Conservation (phyloP, 495 filamentous ascomycete genomes). For the Penicillium paradoxum region DNA sequence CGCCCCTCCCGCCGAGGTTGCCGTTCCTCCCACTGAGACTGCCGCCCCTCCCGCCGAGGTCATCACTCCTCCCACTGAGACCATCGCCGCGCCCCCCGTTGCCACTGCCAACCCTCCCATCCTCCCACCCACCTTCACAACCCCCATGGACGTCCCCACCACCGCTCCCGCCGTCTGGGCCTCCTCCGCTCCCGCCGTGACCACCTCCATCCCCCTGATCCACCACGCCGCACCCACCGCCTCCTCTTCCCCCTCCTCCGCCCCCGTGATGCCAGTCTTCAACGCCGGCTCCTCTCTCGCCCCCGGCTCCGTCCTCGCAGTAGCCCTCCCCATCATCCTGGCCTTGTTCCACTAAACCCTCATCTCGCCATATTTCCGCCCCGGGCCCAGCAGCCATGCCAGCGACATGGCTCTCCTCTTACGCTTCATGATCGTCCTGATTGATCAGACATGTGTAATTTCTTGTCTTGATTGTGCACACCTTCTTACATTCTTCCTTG, state of each 20-base stretch:
- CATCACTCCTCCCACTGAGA: not conserved
- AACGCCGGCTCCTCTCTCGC: slow-evolving; percentile 20
- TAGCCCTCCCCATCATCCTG: slow-evolving; percentile 18
- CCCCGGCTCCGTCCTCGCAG: slow-evolving; percentile 17
- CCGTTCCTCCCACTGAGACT: not conserved
- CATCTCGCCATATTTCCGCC: not conserved
- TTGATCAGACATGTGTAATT: slow-evolving; percentile 4
- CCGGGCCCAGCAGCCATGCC: not conserved
- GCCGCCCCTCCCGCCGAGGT: not conserved
- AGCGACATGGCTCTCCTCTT: not conserved
- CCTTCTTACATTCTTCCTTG: slow-evolving; percentile 12
- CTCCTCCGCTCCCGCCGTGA: slow-evolving; percentile 5
- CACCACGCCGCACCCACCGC: slow-evolving; percentile 14
- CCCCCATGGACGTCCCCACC: slow-evolving; percentile 17
- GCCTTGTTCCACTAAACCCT: slow-evolving; percentile 18
- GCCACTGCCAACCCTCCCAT: not conserved
- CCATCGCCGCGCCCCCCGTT: not conserved
- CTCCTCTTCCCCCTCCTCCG: slow-evolving; percentile 7
- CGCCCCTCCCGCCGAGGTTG: slow-evolving; percentile 4
- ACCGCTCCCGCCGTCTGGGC: slow-evolving; percentile 16
- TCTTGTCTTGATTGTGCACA: slow-evolving; percentile 8
- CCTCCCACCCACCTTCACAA: slow-evolving; percentile 17
- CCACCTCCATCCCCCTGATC: slow-evolving; percentile 21
- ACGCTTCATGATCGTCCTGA: not conserved
- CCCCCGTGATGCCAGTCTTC: slow-evolving; percentile 9